Percentiles rank a stretch among this genome's conserved stretches.
phyloP scores from a whole-genome alignment of 192 early-diverging fungal species.

The Glomus cerebriforme region DNA sequence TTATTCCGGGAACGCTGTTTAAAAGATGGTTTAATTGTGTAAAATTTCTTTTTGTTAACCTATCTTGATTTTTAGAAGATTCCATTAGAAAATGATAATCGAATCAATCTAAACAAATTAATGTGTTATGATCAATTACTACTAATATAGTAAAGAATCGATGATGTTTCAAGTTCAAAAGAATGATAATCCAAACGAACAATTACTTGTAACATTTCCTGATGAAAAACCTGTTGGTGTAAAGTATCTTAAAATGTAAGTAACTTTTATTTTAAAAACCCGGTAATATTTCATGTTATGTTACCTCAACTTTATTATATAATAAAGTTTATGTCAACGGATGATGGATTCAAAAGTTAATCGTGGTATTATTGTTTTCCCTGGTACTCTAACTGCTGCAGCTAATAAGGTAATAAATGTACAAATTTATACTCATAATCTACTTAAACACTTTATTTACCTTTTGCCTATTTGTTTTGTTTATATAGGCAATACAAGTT shows the following conservation, averaged over 20 bases:
- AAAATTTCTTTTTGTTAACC: constrained; percentile 31
- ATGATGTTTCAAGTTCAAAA: constrained; percentile 87
- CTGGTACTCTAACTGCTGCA: constrained; percentile 77
- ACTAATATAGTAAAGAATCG: constrained; percentile 57
- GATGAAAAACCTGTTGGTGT: constrained; percentile 88
- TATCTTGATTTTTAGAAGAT: neutral
- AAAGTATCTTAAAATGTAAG: constrained; percentile 84
- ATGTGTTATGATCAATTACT: neutral
- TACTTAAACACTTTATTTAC: neutral
- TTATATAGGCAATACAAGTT: constrained; percentile 60
- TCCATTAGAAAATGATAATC: neutral
- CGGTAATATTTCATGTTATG: too few relatives aligned
- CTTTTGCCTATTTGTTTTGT: neutral
- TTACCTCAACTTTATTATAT: constrained; percentile 6
- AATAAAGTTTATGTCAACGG: constrained; percentile 59
- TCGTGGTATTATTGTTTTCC: constrained; percentile 87
- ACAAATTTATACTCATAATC: neutral
- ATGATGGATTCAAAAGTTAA: constrained; percentile 85
- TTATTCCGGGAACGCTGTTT: constrained; percentile 72
- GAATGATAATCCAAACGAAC: constrained; percentile 76
- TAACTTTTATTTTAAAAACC: constrained; percentile 7
- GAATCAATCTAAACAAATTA: neutral
- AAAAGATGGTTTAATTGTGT: constrained; percentile 77
- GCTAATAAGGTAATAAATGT: constrained; percentile 70
- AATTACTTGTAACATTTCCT: constrained; percentile 91